phyloP scores from a whole-genome alignment of 805 yeast species.

The Myxozyma neglecta region DNA sequence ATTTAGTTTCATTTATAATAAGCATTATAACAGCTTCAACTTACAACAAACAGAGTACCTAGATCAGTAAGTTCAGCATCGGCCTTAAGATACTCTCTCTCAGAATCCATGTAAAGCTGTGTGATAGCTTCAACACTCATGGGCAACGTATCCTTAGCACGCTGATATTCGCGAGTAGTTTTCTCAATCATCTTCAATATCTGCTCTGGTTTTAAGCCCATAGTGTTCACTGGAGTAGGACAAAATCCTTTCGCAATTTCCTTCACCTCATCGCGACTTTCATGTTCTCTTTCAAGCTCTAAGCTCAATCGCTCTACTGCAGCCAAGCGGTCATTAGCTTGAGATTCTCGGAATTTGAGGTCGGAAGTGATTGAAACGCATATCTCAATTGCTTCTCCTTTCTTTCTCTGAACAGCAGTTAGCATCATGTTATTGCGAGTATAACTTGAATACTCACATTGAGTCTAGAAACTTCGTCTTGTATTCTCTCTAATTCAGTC shows the following conservation, averaged over 20 bases:
- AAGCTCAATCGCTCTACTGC: not conserved
- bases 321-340: conserved; percentile 1
- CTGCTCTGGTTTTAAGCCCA: not conserved
- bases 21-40: not conserved
- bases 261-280: conserved; percentile 1
- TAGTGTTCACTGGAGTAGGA: not conserved
- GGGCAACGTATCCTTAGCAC: conserved; percentile 14
- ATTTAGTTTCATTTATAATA: not conserved
- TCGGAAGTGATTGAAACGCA: not conserved
- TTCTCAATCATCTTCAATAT: not conserved
- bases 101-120: conserved; percentile 11
- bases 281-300: not conserved
- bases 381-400: not conserved
- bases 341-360: conserved; percentile 4
- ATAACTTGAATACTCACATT: not conserved
- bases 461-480: not conserved
- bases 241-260: conserved; percentile 1
- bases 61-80: conserved; percentile 14
- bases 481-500: not conserved
- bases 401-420: not conserved
- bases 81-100: conserved; percentile 19
- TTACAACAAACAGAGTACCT: conserved; percentile 1
- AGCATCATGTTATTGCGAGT: too few relatives aligned
- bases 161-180: conserved; percentile 3
- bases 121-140: conserved; percentile 27